These are phyloP conservation scores for Fusarium pininemorale DNA, from an alignment of 2,329 filamentous ascomycete species.

Conservation along the genomic window DNA sequence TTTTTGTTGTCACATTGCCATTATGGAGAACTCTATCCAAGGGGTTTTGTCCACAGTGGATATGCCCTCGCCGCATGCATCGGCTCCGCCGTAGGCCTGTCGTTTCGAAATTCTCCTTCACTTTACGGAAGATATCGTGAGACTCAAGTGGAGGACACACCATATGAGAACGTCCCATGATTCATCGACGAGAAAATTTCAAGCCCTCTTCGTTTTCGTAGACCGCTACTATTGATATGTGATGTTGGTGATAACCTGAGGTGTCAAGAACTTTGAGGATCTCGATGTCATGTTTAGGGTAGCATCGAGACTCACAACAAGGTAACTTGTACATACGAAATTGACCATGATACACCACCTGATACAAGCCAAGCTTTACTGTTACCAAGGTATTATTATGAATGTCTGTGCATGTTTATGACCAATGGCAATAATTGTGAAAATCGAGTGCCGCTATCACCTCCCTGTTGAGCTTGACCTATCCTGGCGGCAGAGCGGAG, in stretches of 20 bases:
- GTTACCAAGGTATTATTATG: background rate
- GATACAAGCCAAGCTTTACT: conserved; percentile 2
- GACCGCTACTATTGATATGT: conserved; percentile 1
- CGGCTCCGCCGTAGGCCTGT: conserved; percentile 22
- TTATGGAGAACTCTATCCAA: conserved; percentile 6
- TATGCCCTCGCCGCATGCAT: conserved; percentile 13
- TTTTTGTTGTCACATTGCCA: conserved; percentile 13
- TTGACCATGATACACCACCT: background rate
- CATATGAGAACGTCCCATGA: conserved; percentile 9
- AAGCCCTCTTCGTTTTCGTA: background rate
- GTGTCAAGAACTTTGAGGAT: background rate
- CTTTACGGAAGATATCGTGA: conserved; percentile 10
- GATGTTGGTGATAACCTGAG: background rate
- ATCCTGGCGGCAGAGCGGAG: conserved; percentile 19
- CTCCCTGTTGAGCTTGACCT: conserved; percentile 16
- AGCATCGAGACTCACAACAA: background rate
- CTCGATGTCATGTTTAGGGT: conserved; percentile 18
- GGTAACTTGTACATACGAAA: background rate
- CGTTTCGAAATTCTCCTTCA: background rate
- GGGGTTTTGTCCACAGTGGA: conserved; percentile 29
- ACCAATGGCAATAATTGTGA: conserved; percentile 14
- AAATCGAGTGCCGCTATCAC: conserved; percentile 12
- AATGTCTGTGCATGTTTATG: conserved; percentile 22
- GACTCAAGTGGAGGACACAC: conserved; percentile 7
- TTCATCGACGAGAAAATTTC: conserved; percentile 4